Percentiles rank a stretch among this genome's conserved stretches.
Conservation (phyloP, 495 filamentous ascomycete species). For the Astrocystis sublimbata region DNA sequence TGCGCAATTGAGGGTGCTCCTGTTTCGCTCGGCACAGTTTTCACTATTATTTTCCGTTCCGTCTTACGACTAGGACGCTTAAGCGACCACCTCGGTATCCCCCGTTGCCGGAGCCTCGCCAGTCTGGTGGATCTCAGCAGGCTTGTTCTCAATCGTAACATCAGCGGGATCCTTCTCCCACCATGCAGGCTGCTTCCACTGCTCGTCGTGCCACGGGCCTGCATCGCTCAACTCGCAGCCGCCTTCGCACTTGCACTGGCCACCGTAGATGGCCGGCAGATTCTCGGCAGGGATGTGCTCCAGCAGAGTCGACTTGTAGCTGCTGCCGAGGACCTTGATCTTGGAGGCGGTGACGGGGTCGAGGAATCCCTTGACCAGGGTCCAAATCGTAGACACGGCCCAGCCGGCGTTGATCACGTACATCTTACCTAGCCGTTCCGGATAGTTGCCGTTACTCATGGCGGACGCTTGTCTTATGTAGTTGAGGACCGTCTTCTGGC, state of each 20-base stretch:
- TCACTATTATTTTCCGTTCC: constrained; percentile 1
- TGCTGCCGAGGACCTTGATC: background rate
- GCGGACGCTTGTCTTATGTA: constrained; percentile 68
- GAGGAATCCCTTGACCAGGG: constrained; percentile 70
- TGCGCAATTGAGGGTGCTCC: background rate
- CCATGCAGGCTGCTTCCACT: constrained; percentile 70
- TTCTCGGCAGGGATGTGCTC: constrained; percentile 59
- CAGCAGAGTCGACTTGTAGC: background rate
- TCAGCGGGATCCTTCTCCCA: constrained; percentile 54
- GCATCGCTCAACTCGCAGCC: constrained; percentile 86
- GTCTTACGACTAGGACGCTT: constrained; percentile 19
- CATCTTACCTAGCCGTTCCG: constrained; percentile 13
- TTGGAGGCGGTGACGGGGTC: constrained; percentile 12
- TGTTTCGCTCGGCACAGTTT: background rate
- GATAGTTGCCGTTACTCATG: constrained; percentile 52
- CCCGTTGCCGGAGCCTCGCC: constrained; percentile 20
- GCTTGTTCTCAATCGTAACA: constrained; percentile 25
- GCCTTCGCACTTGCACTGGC: constrained; percentile 75
- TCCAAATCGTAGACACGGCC: constrained; percentile 85
- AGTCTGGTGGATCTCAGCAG: constrained; percentile 26
- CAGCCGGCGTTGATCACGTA: constrained; percentile 51
- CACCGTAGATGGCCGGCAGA: constrained; percentile 83
- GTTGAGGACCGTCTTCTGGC: constrained; percentile 71
- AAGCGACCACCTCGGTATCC: constrained; percentile 38
- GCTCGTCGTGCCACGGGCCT: constrained; percentile 85